These are phyloP conservation scores for Bombardia bombarda DNA, from an alignment of 495 filamentous ascomycete species.

Conservation along the genomic window DNA sequence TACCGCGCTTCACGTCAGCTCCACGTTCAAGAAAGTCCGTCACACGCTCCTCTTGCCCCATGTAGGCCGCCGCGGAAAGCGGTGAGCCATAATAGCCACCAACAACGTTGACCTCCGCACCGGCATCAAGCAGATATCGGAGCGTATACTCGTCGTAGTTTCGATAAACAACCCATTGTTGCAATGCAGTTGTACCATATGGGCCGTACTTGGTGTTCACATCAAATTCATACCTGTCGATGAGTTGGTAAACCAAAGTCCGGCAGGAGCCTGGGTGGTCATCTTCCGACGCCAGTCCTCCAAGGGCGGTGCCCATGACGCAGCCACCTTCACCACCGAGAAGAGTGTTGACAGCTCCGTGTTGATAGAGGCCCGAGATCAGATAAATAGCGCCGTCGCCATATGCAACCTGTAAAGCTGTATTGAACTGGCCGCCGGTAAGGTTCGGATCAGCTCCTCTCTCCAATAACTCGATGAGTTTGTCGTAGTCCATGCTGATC, in stretches of 20 bases:
- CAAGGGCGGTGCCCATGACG: not conserved
- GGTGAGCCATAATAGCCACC: conserved; percentile 12
- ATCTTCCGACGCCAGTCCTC: too few relatives aligned
- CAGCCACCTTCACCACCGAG: not conserved
- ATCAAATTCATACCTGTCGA: not conserved
- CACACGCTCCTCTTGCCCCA: conserved; percentile 9
- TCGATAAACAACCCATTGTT: not conserved
- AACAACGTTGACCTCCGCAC: conserved; percentile 4
- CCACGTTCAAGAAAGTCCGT: conserved; percentile 11
- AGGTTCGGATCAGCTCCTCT: conserved; percentile 20
- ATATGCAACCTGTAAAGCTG: conserved; percentile 15
- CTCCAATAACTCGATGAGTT: conserved; percentile 16
- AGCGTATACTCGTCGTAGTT: not conserved
- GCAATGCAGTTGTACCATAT: conserved; percentile 12
- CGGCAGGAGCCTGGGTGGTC: conserved; percentile 11
- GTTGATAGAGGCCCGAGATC: not conserved
- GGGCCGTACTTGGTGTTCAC: conserved; percentile 3
- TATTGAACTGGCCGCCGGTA: conserved; percentile 5
- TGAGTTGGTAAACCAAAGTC: conserved; percentile 4
- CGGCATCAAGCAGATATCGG: not conserved
- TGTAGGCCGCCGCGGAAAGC: conserved; percentile 5
- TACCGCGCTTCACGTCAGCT: not conserved
- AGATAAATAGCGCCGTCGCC: not conserved
- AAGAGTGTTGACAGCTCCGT: not conserved
- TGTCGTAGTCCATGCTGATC: not conserved